These are phyloP conservation scores for Pseudogymnoascus sp. DNA, from an alignment of 2,329 filamentous ascomycete genomes.

Conservation along the genomic window DNA sequence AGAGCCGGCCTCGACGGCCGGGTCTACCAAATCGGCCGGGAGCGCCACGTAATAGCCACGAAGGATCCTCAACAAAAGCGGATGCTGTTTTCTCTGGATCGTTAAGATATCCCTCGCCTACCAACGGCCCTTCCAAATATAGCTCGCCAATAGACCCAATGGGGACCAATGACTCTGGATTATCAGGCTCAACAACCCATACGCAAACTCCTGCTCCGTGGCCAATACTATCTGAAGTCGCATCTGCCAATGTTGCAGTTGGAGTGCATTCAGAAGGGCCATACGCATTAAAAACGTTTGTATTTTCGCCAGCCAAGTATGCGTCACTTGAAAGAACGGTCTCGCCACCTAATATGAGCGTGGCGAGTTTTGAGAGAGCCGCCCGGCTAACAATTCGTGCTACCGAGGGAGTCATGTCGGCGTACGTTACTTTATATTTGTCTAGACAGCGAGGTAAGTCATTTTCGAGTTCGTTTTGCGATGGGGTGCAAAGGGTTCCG, in stretches of 20 bases:
- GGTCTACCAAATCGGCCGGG: not conserved
- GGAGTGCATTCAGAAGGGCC: conserved; percentile 84
- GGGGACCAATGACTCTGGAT: not conserved
- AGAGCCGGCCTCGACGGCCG: conserved; percentile 32
- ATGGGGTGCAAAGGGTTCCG: conserved; percentile 52
- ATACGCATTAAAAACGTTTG: conserved; percentile 46
- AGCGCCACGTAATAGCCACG: conserved; percentile 15
- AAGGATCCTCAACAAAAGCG: conserved; percentile 41
- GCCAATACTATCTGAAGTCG: conserved; percentile 12
- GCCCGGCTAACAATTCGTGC: conserved; percentile 79
- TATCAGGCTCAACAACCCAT: conserved; percentile 30
- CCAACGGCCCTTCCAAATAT: conserved; percentile 38
- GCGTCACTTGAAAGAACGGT: conserved; percentile 56
- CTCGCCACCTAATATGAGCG: conserved; percentile 82
- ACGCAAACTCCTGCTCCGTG: not conserved
- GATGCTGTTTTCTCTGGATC: conserved; percentile 49
- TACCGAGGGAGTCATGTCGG: conserved; percentile 39
- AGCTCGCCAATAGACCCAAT: conserved; percentile 10
- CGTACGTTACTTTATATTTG: conserved; percentile 43
- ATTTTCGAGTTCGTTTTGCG: conserved; percentile 59
- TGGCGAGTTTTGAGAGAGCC: conserved; percentile 62
- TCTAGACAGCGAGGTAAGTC: conserved; percentile 61
- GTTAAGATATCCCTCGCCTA: conserved; percentile 53
- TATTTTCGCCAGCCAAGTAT: conserved; percentile 30
- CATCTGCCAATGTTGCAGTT: conserved; percentile 41